Conservation (phyloP, 495 filamentous ascomycete genomes). For the Penicillium soppii region DNA sequence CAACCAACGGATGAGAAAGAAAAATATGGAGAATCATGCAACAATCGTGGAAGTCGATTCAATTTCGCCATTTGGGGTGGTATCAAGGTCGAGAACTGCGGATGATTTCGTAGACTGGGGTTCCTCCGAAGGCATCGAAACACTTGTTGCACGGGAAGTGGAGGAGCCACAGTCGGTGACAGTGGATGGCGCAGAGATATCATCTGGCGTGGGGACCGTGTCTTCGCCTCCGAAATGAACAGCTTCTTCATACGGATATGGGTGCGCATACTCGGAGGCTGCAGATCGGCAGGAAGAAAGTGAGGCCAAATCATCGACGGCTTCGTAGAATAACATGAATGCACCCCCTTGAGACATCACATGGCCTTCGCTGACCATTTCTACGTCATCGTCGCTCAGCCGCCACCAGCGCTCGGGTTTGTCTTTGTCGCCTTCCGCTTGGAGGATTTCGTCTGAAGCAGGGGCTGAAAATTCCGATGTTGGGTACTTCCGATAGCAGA, state of each 20-base stretch:
- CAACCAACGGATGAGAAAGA: neutral
- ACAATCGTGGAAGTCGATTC: slow-evolving; percentile 4
- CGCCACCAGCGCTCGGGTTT: slow-evolving; percentile 68
- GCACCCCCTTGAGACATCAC: slow-evolving; percentile 80
- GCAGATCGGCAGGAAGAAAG: neutral
- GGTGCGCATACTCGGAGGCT: neutral
- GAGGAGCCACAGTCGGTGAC: slow-evolving; percentile 30
- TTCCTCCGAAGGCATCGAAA: slow-evolving; percentile 18
- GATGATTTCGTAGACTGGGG: neutral
- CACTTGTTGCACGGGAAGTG: slow-evolving; percentile 36
- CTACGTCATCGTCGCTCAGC: slow-evolving; percentile 82
- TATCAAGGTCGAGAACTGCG: slow-evolving; percentile 1
- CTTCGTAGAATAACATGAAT: slow-evolving; percentile 97
- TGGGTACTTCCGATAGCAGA: slow-evolving; percentile 77
- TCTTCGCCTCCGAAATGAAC: slow-evolving; percentile 14
- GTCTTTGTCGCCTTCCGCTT: slow-evolving; percentile 40
- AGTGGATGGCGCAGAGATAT: slow-evolving; percentile 31
- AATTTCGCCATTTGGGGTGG: neutral
- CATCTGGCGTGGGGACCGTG: slow-evolving; percentile 25
- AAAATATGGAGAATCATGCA: slow-evolving; percentile 7
- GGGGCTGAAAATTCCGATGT: slow-evolving; percentile 32
- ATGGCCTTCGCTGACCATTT: slow-evolving; percentile 65
- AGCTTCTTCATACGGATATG: neutral
- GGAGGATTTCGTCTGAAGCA: slow-evolving; percentile 35
- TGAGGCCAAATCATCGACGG: slow-evolving; percentile 17